Evolutionary conservation across 352 stramenopile species (phyloP).

Genomic region (Phytopythium sindhum): DNA sequence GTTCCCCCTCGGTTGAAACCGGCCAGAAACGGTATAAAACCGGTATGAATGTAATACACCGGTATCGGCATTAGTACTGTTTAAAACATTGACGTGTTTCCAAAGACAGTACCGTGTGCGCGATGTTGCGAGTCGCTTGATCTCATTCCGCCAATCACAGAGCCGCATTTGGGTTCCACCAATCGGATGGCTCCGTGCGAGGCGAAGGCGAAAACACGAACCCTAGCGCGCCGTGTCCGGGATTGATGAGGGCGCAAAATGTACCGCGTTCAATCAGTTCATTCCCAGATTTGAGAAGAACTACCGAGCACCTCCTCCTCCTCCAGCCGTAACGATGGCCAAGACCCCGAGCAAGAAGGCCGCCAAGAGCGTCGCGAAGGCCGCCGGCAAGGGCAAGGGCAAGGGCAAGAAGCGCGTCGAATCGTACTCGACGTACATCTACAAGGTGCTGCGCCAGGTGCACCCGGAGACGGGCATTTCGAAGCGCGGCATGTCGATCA

Average conservation of each 20-base stretch:
- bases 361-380: constrained; percentile 78
- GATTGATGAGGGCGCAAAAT: neutral
- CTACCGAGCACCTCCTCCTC: neutral
- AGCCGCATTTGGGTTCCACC: neutral
- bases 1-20: too few species aligned
- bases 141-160: constrained; percentile 1
- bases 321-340: constrained; percentile 67
- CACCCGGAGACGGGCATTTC: constrained; percentile 97
- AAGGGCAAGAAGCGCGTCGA: constrained; percentile 88
- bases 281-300: constrained; percentile 11
- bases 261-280: neutral
- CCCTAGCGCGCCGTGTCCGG: neutral
- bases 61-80: neutral
- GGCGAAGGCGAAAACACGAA: constrained; percentile 6
- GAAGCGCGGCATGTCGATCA: constrained; percentile 98
- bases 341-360: constrained; percentile 96
- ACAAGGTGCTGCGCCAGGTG: constrained; percentile 94
- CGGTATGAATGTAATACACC: neutral
- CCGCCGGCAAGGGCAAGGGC: constrained; percentile 71
- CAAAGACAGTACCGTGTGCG: neutral
- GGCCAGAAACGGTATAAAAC: too few species aligned
- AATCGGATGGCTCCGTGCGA: neutral
- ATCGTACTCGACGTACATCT: constrained; percentile 91
- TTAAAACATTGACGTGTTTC: constrained; percentile 5
- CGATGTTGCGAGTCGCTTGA: neutral